A percentile compares a stretch with the other conserved stretches of the same genome.
These are phyloP conservation scores for Datura wrightii DNA, from an alignment of 257 asterid species.

Conservation along the genomic window DNA sequence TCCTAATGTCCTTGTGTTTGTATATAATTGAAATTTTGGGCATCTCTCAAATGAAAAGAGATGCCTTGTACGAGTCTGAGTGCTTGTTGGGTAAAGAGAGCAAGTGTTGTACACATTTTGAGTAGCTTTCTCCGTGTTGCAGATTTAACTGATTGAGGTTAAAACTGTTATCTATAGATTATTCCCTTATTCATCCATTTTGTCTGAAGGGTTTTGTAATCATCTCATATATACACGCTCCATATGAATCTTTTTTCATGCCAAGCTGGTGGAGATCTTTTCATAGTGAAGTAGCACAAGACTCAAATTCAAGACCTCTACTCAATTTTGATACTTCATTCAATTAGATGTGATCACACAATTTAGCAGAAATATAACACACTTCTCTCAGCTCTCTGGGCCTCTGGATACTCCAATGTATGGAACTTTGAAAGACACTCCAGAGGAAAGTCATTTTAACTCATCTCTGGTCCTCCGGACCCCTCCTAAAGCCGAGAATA, in stretches of 20 bases:
- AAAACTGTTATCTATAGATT: not conserved
- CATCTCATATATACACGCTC: not conserved
- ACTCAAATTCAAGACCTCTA: not conserved
- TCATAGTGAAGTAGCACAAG: not conserved
- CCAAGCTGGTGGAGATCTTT: not conserved
- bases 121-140: not conserved
- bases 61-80: not conserved
- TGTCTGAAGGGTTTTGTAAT: not conserved
- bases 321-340: not conserved
- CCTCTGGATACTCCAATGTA: not conserved
- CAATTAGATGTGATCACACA: not conserved
- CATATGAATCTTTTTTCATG: not conserved
- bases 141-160: not conserved
- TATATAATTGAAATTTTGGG: not conserved
- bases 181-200: not conserved
- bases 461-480: too few species aligned
- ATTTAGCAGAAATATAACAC: not conserved
- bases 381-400: not conserved
- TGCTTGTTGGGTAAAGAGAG: not conserved
- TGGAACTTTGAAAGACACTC: not conserved
- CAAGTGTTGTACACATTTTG: slow-evolving; percentile 3
- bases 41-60: slow-evolving; percentile 21
- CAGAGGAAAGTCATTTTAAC: not conserved
- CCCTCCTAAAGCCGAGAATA: too few species aligned
- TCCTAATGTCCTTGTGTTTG: not conserved